A percentile compares a stretch with the other conserved stretches of the same genome.
phyloP scores from a whole-genome alignment of 371 early-diverging fungal genomes.

The Coemansia sp. region DNA sequence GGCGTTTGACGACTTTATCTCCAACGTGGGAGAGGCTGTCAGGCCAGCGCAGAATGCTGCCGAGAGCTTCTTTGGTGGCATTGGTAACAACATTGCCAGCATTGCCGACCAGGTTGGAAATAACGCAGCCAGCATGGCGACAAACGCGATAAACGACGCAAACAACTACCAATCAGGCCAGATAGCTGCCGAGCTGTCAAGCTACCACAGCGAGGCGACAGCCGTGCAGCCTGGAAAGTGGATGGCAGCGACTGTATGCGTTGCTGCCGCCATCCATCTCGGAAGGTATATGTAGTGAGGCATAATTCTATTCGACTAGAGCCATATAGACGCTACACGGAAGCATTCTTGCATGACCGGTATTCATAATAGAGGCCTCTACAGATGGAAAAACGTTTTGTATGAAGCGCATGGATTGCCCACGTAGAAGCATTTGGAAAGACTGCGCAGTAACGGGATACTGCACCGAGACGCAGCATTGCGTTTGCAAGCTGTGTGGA shows the following conservation, averaged over 20 bases:
- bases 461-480: not conserved
- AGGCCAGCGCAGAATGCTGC: conserved; percentile 23
- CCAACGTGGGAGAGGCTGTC: conserved; percentile 13
- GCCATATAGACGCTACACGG: too few relatives aligned
- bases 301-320: too few relatives aligned
- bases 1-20: conserved; percentile 9
- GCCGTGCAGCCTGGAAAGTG: not conserved
- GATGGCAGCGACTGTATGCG: not conserved
- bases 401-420: not conserved
- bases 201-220: conserved; percentile 14
- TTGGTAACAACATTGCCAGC: conserved; percentile 23
- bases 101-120: conserved; percentile 6
- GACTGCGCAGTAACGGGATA: not conserved
- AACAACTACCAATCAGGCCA: conserved; percentile 18
- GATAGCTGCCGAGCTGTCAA: conserved; percentile 26
- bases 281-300: not conserved
- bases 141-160: conserved; percentile 11
- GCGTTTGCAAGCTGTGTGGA: not conserved
- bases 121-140: conserved; percentile 13
- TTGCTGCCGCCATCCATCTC: not conserved
- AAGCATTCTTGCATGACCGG: too few relatives aligned
- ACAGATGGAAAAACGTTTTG: too few relatives aligned
- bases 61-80: conserved; percentile 5
- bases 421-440: not conserved
- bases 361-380: too few relatives aligned